Conservation (phyloP, 768 basidiomycete genomes). For the Ramaria sp. region DNA sequence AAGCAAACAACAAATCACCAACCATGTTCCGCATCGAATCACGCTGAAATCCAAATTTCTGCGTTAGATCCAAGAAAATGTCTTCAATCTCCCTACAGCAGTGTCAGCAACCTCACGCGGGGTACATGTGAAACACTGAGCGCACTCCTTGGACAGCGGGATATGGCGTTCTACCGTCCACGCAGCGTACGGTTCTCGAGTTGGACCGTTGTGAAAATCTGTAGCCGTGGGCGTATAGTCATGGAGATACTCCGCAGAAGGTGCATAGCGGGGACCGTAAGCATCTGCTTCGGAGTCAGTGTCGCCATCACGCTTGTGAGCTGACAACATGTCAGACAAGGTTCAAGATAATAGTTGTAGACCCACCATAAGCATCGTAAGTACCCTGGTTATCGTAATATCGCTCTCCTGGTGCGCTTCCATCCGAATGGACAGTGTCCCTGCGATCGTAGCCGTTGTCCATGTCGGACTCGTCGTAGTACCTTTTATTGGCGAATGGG, state of each 20-base stretch:
- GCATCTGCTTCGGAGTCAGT: slow-evolving; percentile 76
- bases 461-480: neutral
- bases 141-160: slow-evolving; percentile 84
- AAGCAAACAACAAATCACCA: slow-evolving; percentile 9
- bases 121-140: neutral
- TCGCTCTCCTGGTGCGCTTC: slow-evolving; percentile 23
- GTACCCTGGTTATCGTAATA: slow-evolving; percentile 56
- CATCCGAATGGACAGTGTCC: neutral
- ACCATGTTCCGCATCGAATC: slow-evolving; percentile 97
- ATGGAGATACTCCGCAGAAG: slow-evolving; percentile 58
- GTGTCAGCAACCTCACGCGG: neutral
- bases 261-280: slow-evolving; percentile 59
- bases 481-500: neutral
- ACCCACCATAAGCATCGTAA: slow-evolving; percentile 54
- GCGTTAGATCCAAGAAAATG: slow-evolving; percentile 91
- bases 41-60: slow-evolving; percentile 97
- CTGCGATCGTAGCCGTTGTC: neutral
- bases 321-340: slow-evolving; percentile 24
- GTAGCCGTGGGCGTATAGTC: slow-evolving; percentile 64
- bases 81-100: slow-evolving; percentile 75
- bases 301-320: slow-evolving; percentile 46
- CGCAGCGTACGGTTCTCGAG: slow-evolving; percentile 84
- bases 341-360: slow-evolving; percentile 11
- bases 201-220: slow-evolving; percentile 43
- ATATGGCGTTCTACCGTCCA: slow-evolving; percentile 90